These are phyloP conservation scores for Acarospora socialis DNA, from an alignment of 2,329 filamentous ascomycete genomes.

Conservation along the genomic window DNA sequence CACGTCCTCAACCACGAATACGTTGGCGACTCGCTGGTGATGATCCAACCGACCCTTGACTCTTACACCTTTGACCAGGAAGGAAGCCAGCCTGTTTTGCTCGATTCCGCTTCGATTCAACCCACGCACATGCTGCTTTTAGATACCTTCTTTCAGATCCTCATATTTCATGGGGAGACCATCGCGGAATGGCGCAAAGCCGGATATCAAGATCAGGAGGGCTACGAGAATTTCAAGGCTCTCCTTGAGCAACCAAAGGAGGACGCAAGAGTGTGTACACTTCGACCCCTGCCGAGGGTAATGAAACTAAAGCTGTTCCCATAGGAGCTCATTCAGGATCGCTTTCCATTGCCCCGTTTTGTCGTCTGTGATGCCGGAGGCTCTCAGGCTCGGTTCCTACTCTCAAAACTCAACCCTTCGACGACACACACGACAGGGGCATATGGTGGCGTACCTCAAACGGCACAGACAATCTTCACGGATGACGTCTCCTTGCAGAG, in stretches of 20 bases:
- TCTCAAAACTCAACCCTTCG: conserved; percentile 93
- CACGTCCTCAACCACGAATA: conserved; percentile 97
- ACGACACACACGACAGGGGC: conserved; percentile 90
- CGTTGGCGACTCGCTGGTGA: conserved; percentile 88
- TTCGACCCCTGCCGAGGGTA: background rate
- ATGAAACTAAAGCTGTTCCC: conserved; percentile 2
- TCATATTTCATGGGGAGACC: conserved; percentile 98
- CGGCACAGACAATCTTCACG: conserved; percentile 95
- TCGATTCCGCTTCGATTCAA: conserved; percentile 94
- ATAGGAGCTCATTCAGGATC: conserved; percentile 88
- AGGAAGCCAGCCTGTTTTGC: conserved; percentile 77
- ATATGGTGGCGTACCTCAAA: conserved; percentile 79
- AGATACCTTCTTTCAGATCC: conserved; percentile 98
- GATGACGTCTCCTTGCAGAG: conserved; percentile 96
- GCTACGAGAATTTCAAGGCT: conserved; percentile 87
- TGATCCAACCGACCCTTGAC: conserved; percentile 97
- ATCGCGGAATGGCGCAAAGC: conserved; percentile 97
- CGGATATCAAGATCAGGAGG: conserved; percentile 94
- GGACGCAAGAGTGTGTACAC: conserved; percentile 64
- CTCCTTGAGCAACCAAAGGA: conserved; percentile 90
- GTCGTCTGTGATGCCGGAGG: conserved; percentile 98
- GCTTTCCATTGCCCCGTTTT: conserved; percentile 95
- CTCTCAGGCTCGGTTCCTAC: conserved; percentile 88
- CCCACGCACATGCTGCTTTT: conserved; percentile 84
- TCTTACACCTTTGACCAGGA: conserved; percentile 96